These are phyloP conservation scores for Orbilia brochopaga DNA, from an alignment of 2,329 filamentous ascomycete species.

Conservation along the genomic window DNA sequence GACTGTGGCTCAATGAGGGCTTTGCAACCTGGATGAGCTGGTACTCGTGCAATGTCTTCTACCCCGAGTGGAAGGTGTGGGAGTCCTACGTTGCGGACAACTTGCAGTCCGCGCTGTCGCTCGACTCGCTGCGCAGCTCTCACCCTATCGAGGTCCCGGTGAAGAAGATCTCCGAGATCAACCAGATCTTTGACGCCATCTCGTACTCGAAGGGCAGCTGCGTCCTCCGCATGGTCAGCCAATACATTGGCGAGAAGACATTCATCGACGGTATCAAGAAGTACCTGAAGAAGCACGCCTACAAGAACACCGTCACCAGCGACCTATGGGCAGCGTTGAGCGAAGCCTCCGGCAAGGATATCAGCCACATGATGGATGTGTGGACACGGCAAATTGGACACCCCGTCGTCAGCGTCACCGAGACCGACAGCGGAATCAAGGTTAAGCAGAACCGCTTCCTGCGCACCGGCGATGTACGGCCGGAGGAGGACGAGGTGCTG, in stretches of 20 bases:
- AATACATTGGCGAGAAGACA: conserved; percentile 86
- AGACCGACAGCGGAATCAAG: conserved; percentile 73
- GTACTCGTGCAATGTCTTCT: conserved; percentile 94
- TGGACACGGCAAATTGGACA: conserved; percentile 98
- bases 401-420: conserved; percentile 83
- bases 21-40: conserved; percentile 92
- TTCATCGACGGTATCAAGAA: conserved; percentile 90
- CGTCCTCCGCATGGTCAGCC: conserved; percentile 95
- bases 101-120: conserved; percentile 80
- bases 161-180: conserved; percentile 92
- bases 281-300: conserved; percentile 96
- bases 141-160: conserved; percentile 97
- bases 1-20: conserved; percentile 92
- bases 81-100: conserved; percentile 92
- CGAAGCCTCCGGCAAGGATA: conserved; percentile 87
- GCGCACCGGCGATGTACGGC: conserved; percentile 87
- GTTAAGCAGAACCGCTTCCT: conserved; percentile 96
- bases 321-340: conserved; percentile 89
- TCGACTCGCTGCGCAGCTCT: conserved; percentile 91
- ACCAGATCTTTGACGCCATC: conserved; percentile 97
- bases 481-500: conserved; percentile 85
- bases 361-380: conserved; percentile 87
- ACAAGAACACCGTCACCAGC: conserved; percentile 83
- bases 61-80: conserved; percentile 98
- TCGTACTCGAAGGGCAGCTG: conserved; percentile 97